Evolutionary conservation across 257 asterid genomes (phyloP), one percentile per base, ranked within the genome.

Genomic region (Anisodus tanguticus): DNA sequence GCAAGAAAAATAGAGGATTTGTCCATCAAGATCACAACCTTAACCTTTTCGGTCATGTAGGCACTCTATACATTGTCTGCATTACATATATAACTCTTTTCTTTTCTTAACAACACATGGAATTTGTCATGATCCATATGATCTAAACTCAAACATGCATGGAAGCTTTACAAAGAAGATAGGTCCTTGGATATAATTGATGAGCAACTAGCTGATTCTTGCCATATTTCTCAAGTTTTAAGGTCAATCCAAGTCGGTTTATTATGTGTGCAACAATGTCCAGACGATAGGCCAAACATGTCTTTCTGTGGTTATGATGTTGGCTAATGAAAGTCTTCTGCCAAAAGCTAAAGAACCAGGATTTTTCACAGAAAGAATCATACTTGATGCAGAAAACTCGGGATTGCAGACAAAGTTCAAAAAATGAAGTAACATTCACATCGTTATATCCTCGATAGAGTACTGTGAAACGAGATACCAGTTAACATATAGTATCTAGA

Each of bases 11-110:
- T 35, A 83, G 88, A 83, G 86, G 83, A 49, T 85, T 83, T 60
- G 53, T 78, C 53, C 80, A 79, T 35, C 12, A 41, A 45, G 90
- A 87, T 74, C 84, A 82, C 70, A 51, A 58, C 51, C 85, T 84
- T 72, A 87, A 83, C 83, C 90, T 87, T 57, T 85, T 87, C 74
- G 88, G 86, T 53, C 88, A 87, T 85, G 88, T 87, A 87, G 26
- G 41, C 43, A 64, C 43, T 11, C 15, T 63, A 19, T 62, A 26
- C 26, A 22, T 22, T 22, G 4, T 10, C 71, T 60, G 31, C 0
- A 26, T 26, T 26, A 64, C 43, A 60, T 11, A 64, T 16, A 64
- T 2, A 19, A 62, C 43, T 64, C 43, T 22, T 4, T 64, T 64
- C 8, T 8, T 63, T 19, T 22, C 71, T 22, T 4, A 26, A 64